Evolutionary conservation across 306 rosid species (phyloP), one percentile per base, ranked within the genome.

Genomic region (Amphicarpaea edgeworthii): DNA sequence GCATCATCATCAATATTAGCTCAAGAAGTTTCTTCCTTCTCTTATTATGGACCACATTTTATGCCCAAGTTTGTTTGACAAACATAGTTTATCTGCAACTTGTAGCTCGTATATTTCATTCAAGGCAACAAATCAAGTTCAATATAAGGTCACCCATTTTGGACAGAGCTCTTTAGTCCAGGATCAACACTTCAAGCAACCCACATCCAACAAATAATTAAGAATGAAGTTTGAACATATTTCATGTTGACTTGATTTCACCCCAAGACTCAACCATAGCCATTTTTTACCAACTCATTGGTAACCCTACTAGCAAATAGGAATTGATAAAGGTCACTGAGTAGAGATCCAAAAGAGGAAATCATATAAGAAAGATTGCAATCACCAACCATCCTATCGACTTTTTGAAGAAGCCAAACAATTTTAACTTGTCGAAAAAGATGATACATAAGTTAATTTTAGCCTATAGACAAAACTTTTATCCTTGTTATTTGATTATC

Each of bases 211-310:
- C 21, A 21, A 58, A 80, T 58, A 47, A 32, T 47, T 30, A 30
- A 40, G 17, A 53, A 43, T 73, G 46, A 62, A 77, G 47, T 67
- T 62, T n/a, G 16, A 55, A 73, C 70, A 69, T 38, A 40, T 73
- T 64, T 42, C 78, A 68, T 50, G 41, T 11, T 63, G 68, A 72
- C 77, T 58, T 65, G 37, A 30, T 30, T 72, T 68, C 64, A 66
- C 20, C 79, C 79, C 17, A 37, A 50, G 67, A 32, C 68, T 58
- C 45, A 30, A 51, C 15, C 17, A 43, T 49, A 30, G 62, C 15
- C 17, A 43, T 49, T 42, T 47, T 49, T 42, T 47, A 43, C 73
- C 62, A 21, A 58, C 28, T 76, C 54, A 30, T 42, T 28, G 14
- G 53, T 30, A 51, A 66, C 72, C 47, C 19, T n/a, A 47, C 28